Evolutionary conservation across 2,329 filamentous ascomycete species (phyloP), one percentile per base, ranked within the genome.

Genomic region (Aspergillus novofumigatus): DNA sequence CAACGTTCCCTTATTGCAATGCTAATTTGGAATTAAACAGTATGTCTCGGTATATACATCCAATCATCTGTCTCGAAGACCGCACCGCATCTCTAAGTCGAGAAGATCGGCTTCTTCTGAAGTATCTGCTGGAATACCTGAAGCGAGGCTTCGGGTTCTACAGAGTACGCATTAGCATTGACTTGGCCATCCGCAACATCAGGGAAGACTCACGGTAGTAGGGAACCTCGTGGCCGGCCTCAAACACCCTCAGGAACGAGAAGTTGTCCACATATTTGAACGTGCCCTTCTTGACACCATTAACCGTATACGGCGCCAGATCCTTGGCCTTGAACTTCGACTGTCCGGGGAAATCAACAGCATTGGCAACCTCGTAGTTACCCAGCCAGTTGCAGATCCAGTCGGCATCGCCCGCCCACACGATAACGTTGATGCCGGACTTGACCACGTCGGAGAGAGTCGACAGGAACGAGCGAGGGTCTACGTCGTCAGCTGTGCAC

Each of bases 341-440:
- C 7, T 74, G 67, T 2, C 72, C 75, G 1, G 69, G 57, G 64
- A 77, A 84, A 11, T 74, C 69, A 25, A 85, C 71, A 0, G 74
- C 72, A 35, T 84, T 74, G 1, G 80, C 77, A 1, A 77, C 77
- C 10, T 69, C 73, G 5, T 80, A 72, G 32, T 74, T 77, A n/a
- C 83, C 83, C 29, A 80, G 70, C 79, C 81, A 84, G 68, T 85
- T 85, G 63, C 81, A 85, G 53, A 84, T 82, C 71, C 77, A 84
- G 62, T 86, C 83, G 51, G 82, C 77, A 54, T 84, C 83, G 35
- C 82, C 82, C 0, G 82, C 81, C 81, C 81, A 85, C 47, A 84
- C 69, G 2, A 84, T 63, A 1, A 81, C 78, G 23, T 72, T 75
- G 32, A 84, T 75, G 2, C 79, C 80, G 7, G 75, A 76, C 59